phyloP scores from a whole-genome alignment of 2,329 filamentous ascomycete genomes.

The Colletotrichum plurivorum region DNA sequence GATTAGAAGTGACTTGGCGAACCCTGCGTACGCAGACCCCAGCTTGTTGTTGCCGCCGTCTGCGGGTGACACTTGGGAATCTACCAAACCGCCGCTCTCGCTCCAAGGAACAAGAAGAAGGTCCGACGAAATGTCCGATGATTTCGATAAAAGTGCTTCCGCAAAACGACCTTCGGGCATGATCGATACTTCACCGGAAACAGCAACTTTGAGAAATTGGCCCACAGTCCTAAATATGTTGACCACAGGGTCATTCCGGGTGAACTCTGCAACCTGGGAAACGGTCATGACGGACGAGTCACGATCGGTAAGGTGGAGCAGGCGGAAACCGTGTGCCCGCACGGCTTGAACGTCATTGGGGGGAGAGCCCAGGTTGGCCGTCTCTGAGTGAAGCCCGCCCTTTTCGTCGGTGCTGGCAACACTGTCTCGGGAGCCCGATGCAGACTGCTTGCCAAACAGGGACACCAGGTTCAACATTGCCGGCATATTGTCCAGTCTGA shows the following conservation, averaged over 20 bases:
- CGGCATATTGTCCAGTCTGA: constrained; percentile 77
- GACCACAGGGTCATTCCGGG: constrained; percentile 79
- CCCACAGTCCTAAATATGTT: constrained; percentile 79
- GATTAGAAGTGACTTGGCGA: constrained; percentile 78
- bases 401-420: constrained; percentile 5
- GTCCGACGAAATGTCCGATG: constrained; percentile 73
- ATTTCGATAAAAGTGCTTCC: constrained; percentile 76
- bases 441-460: constrained; percentile 64
- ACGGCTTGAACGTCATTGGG: constrained; percentile 61
- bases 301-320: constrained; percentile 85
- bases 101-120: constrained; percentile 86
- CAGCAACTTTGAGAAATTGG: constrained; percentile 78
- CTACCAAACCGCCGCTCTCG: constrained; percentile 73
- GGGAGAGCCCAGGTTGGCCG: neutral
- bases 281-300: constrained; percentile 90
- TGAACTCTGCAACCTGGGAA: constrained; percentile 78
- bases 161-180: constrained; percentile 80
- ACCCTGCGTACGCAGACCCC: constrained; percentile 74
- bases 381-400: constrained; percentile 28
- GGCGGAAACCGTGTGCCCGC: constrained; percentile 85
- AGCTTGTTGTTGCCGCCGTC: constrained; percentile 50
- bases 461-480: constrained; percentile 90
- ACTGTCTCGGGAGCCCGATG: neutral
- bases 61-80: constrained; percentile 41
- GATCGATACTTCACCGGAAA: constrained; percentile 80